These are phyloP conservation scores for Aspergillus fijiensis DNA, from an alignment of 2,329 filamentous ascomycete species.

Conservation along the genomic window DNA sequence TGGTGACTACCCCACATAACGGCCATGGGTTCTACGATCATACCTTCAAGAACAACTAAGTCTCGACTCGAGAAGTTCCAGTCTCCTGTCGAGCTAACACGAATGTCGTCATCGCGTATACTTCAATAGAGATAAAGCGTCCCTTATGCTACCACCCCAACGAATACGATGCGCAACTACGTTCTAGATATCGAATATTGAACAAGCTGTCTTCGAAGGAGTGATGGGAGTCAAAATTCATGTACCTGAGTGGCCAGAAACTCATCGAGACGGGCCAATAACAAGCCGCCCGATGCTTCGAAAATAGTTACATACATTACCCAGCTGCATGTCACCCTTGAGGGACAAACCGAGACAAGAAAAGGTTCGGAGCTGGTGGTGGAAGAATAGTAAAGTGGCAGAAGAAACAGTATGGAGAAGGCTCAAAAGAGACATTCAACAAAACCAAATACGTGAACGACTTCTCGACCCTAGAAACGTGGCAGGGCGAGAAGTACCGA, in stretches of 20 bases:
- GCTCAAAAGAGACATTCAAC: constrained; percentile 17
- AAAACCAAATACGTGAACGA: constrained; percentile 22
- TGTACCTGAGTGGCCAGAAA: constrained; percentile 10
- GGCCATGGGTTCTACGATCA: no score
- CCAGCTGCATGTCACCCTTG: constrained; percentile 33
- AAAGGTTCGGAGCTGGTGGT: constrained; percentile 20
- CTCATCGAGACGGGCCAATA: constrained; percentile 17
- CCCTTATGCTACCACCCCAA: no score
- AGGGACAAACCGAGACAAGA: constrained; percentile 26
- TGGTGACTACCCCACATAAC: no score
- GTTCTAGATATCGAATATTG: background rate
- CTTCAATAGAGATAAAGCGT: no score
- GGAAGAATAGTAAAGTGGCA: constrained; percentile 11
- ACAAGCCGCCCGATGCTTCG: background rate
- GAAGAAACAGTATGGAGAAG: constrained; percentile 23
- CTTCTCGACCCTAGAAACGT: constrained; percentile 42
- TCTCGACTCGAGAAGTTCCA: no score
- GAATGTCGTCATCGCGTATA: no score
- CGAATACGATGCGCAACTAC: no score
- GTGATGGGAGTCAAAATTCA: background rate
- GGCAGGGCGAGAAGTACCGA: constrained; percentile 36
- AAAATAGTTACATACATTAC: constrained; percentile 42
- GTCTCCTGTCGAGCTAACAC: no score
- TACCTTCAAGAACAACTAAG: no score
- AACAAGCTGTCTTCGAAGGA: background rate